Percentiles rank a stretch among this genome's conserved stretches.
Evolutionary conservation across 805 yeast species (phyloP).

Genomic region (Kregervanrija delftensis): DNA sequence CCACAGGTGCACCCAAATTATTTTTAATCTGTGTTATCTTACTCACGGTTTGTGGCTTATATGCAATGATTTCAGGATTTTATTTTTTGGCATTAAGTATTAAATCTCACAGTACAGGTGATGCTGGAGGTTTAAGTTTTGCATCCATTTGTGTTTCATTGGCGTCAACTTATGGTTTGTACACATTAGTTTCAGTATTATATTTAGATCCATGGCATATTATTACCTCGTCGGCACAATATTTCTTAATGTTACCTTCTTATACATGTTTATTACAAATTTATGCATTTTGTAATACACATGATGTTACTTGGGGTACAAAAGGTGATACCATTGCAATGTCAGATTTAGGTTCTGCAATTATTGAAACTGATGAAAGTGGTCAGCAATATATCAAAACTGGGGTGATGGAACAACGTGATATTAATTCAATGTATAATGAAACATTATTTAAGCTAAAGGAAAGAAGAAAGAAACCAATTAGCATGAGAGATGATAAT

Average conservation of each 20-base stretch:
- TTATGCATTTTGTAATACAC: conserved; percentile 96
- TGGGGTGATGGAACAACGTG: conserved; percentile 65
- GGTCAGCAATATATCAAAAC: conserved; percentile 82
- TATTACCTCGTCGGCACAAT: conserved; percentile 78
- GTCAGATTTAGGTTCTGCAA: conserved; percentile 71
- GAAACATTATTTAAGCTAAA: conserved; percentile 68
- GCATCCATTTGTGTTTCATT: conserved; percentile 78
- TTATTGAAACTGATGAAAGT: conserved; percentile 69
- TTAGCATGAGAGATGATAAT: conserved; percentile 38
- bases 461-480: conserved; percentile 58
- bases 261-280: conserved; percentile 90
- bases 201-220: conserved; percentile 97
- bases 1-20: conserved; percentile 85
- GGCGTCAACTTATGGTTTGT: conserved; percentile 87
- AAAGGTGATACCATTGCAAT: conserved; percentile 82
- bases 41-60: conserved; percentile 71
- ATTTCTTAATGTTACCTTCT: conserved; percentile 83
- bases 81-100: conserved; percentile 64
- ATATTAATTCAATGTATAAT: conserved; percentile 76
- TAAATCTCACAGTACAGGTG: conserved; percentile 29
- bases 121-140: conserved; percentile 42
- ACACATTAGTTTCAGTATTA: conserved; percentile 70
- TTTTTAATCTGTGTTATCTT: conserved; percentile 68
- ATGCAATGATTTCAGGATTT: conserved; percentile 77
- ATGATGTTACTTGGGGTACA: conserved; percentile 99